phyloP scores from a whole-genome alignment of 2,329 filamentous ascomycete genomes.

The Cercospora citrullina region DNA sequence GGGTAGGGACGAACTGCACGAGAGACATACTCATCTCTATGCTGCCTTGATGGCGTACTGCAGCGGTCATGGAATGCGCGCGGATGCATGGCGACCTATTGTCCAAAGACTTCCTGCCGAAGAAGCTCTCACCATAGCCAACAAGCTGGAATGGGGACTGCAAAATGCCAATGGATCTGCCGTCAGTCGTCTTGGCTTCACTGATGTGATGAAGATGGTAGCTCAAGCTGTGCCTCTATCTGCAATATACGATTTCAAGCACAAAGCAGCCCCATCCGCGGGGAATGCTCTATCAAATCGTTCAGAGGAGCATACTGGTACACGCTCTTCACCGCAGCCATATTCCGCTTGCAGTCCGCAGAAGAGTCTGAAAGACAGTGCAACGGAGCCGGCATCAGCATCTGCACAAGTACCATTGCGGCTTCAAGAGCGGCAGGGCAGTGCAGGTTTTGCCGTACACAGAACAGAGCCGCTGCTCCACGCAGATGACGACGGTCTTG shows the following conservation, averaged over 20 bases:
- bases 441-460: not conserved
- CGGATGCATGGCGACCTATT: slow-evolving; percentile 1
- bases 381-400: not conserved
- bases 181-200: slow-evolving; percentile 15
- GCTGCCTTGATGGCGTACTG: slow-evolving; percentile 6
- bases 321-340: not conserved
- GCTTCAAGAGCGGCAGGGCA: not conserved
- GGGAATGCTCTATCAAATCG: not conserved
- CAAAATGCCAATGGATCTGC: not conserved
- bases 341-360: not conserved
- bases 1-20: slow-evolving; percentile 2
- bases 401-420: not conserved
- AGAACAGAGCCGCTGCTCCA: not conserved
- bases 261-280: not conserved
- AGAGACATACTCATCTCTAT: slow-evolving; percentile 4
- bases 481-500: not conserved
- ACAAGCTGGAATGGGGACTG: slow-evolving; percentile 14
- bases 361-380: not conserved
- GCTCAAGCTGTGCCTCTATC: slow-evolving; percentile 2
- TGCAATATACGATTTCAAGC: not conserved
- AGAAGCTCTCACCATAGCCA: slow-evolving; percentile 5
- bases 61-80: not conserved
- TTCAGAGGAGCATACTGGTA: not conserved
- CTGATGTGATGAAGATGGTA: slow-evolving; percentile 6
- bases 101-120: slow-evolving; percentile 2